Evolutionary conservation across 2,329 filamentous ascomycete species (phyloP), one percentile per base, ranked within the genome.

Genomic region (Colletotrichum sp.): DNA sequence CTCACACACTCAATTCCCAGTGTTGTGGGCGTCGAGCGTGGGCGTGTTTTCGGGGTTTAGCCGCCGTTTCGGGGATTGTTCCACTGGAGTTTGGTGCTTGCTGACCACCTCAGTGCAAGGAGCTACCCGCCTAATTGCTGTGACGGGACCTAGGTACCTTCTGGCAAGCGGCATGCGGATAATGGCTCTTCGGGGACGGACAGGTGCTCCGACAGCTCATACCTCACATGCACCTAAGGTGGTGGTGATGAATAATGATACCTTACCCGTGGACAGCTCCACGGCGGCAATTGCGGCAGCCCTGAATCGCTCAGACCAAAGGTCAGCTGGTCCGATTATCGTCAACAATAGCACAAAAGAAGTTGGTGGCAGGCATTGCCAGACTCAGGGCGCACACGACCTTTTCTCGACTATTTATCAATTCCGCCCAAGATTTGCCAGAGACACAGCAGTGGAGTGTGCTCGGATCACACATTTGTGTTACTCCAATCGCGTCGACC

Each of bases 1-100:
- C 44, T 52, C 44, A 49, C 16, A 44, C 39, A 49, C 39, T 49
- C 19, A 49, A 49, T 49, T 49, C 39, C 39, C 19, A 52, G 44
- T 22, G 44, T 52, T n/a, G 44, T 22, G 44, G 44, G 44, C 44
- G 44, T 52, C 44, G 44, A 22, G 44, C 44, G 44, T 52, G 44
- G 44, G 44, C 62, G 72, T 70, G 29, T 64, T 75, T 74, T 76
- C 74, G 74, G 74, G 59, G 57, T 65, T 76, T 74, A 76, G 57
- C 62, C 59, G 59, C n/a, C 8, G 34, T 8, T 76, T 76, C 74
- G 74, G 74, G 44, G 71, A 71, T 72, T 72, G 63, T 29, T 30
- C 62, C 34, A 61, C 55, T 49, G 22, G 22, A 59, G 52, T 39
- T 34, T 52, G 44, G 69, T 57, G 29, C 22, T 63, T 63, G 59